Evolutionary conservation across 805 yeast genomes (phyloP), one percentile per base, ranked within the genome.

Genomic region (Blastobotrys attinorum): DNA sequence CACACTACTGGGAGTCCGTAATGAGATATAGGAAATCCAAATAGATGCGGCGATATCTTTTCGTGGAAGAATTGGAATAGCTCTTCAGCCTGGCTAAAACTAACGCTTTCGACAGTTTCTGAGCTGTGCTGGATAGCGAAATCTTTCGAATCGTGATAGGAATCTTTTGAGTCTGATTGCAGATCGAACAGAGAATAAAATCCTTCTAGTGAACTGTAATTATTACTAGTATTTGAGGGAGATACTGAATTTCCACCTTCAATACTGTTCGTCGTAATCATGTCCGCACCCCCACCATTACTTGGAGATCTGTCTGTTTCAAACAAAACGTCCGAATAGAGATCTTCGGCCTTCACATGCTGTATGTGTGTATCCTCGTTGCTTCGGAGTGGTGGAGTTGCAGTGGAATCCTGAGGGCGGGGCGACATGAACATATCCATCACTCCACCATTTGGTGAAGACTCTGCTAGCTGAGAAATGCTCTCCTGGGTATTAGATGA

Each of bases 31-130:
- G 72, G 76, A 57, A 80, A 80, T 0, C 87, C 88, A 65, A 79
- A 79, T 37, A 81, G 61, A 52, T 79, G 84, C 8, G 79, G 79
- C 1, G 81, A 66, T 25, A 81, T 75, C 43, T 77, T 70, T 1
- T 66, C 58, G 48, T 76, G 72, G 53, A 81, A 81, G 45, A 66
- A 74, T 11, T 57, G 51, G 48, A 79, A 75, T 13, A 79, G 61
- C 25, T 68, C 73, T n/a, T 59, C 56, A 0, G 63, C 63, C 21
- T 73, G 67, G 0, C 54, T 58, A 29, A 62, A 53, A 2, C 67
- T 46, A 1, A 74, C 45, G 39, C 29, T 25, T 8, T 7, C 11
- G 10, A 25, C 29, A 25, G 29, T 11, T 25, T 25, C 29, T 8
- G 7, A 8, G 10, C 11, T 7, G 11, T 25, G 29, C 29, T 25